Evolutionary conservation across 2,329 filamentous ascomycete genomes (phyloP).

Genomic region (Chrysosporium keratinophilum): DNA sequence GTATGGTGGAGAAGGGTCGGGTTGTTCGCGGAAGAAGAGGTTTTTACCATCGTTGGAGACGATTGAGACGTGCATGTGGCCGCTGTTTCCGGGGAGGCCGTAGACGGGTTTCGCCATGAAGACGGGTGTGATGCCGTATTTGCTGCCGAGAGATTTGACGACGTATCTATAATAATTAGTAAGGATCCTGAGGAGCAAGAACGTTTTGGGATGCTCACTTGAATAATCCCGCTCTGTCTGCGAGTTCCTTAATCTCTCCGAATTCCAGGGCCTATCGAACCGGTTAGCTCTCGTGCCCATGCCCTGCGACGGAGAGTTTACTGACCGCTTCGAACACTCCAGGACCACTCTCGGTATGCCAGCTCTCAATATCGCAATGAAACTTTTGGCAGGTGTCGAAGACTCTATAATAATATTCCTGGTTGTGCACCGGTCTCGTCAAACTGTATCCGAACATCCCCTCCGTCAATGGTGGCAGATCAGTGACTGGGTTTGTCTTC

Average conservation of each 20-base stretch:
- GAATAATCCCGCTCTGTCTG: conserved; percentile 83
- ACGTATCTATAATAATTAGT: conserved; percentile 48
- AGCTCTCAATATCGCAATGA: conserved; percentile 74
- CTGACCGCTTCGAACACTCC: conserved; percentile 84
- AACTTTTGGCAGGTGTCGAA: conserved; percentile 72
- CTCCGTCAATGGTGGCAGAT: conserved; percentile 72
- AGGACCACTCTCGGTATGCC: conserved; percentile 90
- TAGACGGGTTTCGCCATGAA: conserved; percentile 98
- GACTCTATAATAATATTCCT: conserved; percentile 83
- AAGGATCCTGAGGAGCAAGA: not conserved
- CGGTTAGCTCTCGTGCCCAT: conserved; percentile 16
- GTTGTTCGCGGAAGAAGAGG: conserved; percentile 62
- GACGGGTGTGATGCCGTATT: conserved; percentile 85
- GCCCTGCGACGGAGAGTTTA: conserved; percentile 4
- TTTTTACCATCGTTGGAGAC: conserved; percentile 74
- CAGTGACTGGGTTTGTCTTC: conserved; percentile 57
- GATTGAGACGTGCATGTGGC: conserved; percentile 89
- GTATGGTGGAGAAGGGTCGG: conserved; percentile 62
- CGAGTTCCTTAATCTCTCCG: conserved; percentile 77
- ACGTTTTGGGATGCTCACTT: conserved; percentile 47
- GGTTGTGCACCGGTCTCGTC: conserved; percentile 75
- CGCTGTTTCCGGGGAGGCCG: conserved; percentile 85
- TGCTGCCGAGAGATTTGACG: conserved; percentile 77
- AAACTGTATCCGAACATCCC: conserved; percentile 95
- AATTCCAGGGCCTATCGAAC: conserved; percentile 63